Base-by-base conservation (phyloP, 306 rosid genomes). In the Gynostemma pentaphyllum region DNA sequence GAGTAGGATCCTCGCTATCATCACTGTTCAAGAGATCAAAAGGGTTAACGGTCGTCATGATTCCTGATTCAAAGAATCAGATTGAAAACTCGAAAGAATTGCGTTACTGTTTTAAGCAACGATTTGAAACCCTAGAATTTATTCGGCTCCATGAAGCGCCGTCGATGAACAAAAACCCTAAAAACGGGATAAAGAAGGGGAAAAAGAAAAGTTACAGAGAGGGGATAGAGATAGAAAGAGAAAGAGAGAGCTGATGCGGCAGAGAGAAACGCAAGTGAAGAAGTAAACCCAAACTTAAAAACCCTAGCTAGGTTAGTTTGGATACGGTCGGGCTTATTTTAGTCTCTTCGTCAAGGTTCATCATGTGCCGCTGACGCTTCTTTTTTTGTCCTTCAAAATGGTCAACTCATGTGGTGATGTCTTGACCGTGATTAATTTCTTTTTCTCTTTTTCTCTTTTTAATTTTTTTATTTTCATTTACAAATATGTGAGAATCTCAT, bases 21-120 rank as follows among this genome's bases (percentile, higher is more conserved):
- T 78, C 81, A 26, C 72, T 82, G 4, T 75, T 81, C 79, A 82
- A 52, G 39, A 82, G 79, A 73, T 70, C 81, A 51, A 82, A 82
- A 18, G 87, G 83, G 79, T 82, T 82, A 75, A 63, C 18, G 79
- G 81, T 63, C 67, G 87, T 77, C 87, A 82, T 80, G 67, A 22
- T 11, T 48, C n/a, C 54, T 11, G 10, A 62, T 44, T 74, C 77
- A 48, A 51, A 64, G 28, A 47, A 23, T 41, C 66, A 27, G 72
- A 57, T 44, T 41, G 76, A 55, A 22, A 70, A 60, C 44, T 67
- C 78, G 32, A n/a, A 55, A 32, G n/a, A 54, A 45, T 45, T 46
- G 60, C 50, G 70, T 32, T 48, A 74, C 64, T 7, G 36, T 44
- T 19, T 32, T n/a, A n/a, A 32, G 50, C 50, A 70, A 77, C 71